Evolutionary conservation across 2,329 filamentous ascomycete species (phyloP), one percentile per base, ranked within the genome.

Genomic region (Calonectria honghensis): DNA sequence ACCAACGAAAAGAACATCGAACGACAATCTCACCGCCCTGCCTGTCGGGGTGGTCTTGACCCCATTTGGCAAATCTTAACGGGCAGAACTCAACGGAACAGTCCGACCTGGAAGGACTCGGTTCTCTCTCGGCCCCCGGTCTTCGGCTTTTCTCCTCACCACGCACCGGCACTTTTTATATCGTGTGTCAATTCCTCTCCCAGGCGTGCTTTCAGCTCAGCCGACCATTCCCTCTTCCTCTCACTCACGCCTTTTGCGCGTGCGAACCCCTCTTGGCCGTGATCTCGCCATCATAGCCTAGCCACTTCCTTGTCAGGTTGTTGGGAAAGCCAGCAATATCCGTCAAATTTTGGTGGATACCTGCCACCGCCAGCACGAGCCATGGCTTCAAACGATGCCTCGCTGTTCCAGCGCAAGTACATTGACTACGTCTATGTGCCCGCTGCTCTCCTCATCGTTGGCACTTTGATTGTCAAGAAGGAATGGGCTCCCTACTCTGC

Each of bases 371-470:
- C 24, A 59, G 31, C 39, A 68, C 35, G 27, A 68, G 76, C 70
- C 72, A 83, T 82, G 79, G 73, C 83, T 73, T 75, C 82, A 68
- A 78, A 73, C 67, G 80, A 82, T 45, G 75, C 79, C 65, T 81
- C 82, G 79, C 81, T 80, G 76, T 76, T 90, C 63, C 89, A 93
- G 77, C 89, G 89, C 79, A 89, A 92, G 81, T 95, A 94, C 83
- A 86, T 96, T 83, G 92, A 95, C 85, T 94, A 94, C 83, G 91
- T 97, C 81, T 96, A 96, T 85, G 93, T 97, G 82, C 96, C 96
- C 76, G 93, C 93, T n/a, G 92, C 90, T 74, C 90, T 98, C 45
- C 87, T 98, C 74, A 88, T 98, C 74, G 85, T 95, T 68, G 95
- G 95, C 80, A 93, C 92, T 54, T 89, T 92, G 76, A 93, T 97